Percentiles rank a stretch among this genome's conserved stretches.
phyloP scores from a whole-genome alignment of 345 rosid genomes.

The Moricandia arvensis region DNA sequence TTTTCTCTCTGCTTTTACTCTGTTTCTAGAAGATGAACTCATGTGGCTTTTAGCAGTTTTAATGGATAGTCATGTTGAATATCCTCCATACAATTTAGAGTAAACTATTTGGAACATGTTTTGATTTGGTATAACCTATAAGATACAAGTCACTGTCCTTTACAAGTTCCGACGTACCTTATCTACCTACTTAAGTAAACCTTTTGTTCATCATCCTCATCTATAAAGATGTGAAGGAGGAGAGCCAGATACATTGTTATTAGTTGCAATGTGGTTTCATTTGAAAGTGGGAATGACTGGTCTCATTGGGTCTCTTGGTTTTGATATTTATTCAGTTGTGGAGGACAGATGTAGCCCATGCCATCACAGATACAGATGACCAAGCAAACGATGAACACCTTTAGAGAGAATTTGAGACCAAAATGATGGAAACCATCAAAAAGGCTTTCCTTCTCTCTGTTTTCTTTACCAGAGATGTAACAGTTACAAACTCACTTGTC shows the following conservation, averaged over 20 bases:
- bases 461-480: conserved; percentile 41
- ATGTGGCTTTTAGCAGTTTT: neutral
- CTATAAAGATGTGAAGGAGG: too few relatives aligned
- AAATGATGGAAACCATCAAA: conserved; percentile 44
- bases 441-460: conserved; percentile 32
- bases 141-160: neutral
- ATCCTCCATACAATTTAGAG: neutral
- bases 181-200: neutral
- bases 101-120: too few relatives aligned
- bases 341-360: conserved; percentile 55
- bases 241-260: neutral
- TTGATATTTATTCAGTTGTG: conserved; percentile 22
- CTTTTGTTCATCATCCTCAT: too few relatives aligned
- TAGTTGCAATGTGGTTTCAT: neutral
- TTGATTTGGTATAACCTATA: too few relatives aligned
- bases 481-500: neutral
- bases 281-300: neutral
- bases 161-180: neutral
- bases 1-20: neutral
- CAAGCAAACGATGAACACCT: conserved; percentile 53
- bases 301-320: too few relatives aligned
- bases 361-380: conserved; percentile 32
- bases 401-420: conserved; percentile 30
- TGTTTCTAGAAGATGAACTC: neutral
- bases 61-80: neutral